Evolutionary conservation across 306 rosid species (phyloP), one percentile per base, ranked within the genome.

Genomic region (Quercus robur): DNA sequence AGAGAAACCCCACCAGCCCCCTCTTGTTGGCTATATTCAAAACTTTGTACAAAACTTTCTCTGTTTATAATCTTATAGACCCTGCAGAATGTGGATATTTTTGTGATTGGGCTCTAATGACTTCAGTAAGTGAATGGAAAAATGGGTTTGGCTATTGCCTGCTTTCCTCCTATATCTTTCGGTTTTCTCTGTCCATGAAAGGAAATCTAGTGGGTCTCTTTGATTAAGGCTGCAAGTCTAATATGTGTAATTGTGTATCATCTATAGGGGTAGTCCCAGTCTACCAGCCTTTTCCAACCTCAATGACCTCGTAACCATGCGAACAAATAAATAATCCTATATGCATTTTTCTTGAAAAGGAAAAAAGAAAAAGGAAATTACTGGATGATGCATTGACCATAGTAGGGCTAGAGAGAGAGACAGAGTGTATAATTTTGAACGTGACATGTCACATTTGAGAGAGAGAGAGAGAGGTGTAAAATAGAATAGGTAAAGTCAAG

Each of bases 401-500:
- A 80, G 90, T 82, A 83, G 82, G 17, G 17, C 71, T 28, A 15
- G 51, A 70, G 81, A 81, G 86, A 88, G 89, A 86, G 83, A 85
- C 88, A 38, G 46, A 38, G 46, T 38, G 46, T 38, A 80, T 78
- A 74, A 57, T 62, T 52, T 75, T 85, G 86, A 85, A 87, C 85
- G 89, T 75, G 92, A 83, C 86, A 83, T 88, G 87, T 78, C 87
- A 73, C 72, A 76, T 68, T 80, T 82, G 56, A 3, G 75, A 35
- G 64, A 56, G 81, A 41, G 80, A 71, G 71, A 64, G 38, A 75
- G 83, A 73, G 80, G 78, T 82, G 68, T 78, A 76, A 20, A 74
- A 85, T 75, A 84, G 80, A 84, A 77, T 58, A 77, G 78, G 83
- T 80, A 85, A 85, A 90, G 88, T 64, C 67, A 85, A 66, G 78